Evolutionary conservation across 1,139 yeast genomes (phyloP).

Genomic region (Debaryomycetaceae sp.): DNA sequence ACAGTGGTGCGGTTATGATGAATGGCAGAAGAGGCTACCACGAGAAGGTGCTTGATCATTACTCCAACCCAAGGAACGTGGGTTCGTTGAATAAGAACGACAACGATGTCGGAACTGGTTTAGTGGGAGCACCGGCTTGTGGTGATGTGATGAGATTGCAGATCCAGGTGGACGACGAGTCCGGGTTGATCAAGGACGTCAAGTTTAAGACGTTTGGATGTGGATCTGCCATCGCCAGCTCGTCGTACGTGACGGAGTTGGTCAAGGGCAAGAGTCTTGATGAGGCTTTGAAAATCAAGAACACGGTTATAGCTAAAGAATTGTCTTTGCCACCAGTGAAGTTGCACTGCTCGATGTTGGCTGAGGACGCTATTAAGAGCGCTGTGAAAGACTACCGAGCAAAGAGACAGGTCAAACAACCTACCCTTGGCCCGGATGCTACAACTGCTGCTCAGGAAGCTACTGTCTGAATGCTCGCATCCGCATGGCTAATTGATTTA

Average conservation of each 20-base stretch:
- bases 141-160: conserved; percentile 99
- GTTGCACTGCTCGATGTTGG: conserved; percentile 96
- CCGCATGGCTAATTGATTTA: neutral
- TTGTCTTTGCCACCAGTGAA: conserved; percentile 94
- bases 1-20: conserved; percentile 1
- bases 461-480: conserved; percentile 4
- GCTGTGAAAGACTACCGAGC: conserved; percentile 93
- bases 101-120: conserved; percentile 88
- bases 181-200: conserved; percentile 91
- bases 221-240: conserved; percentile 95
- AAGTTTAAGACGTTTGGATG: conserved; percentile 98
- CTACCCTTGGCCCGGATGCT: conserved; percentile 54
- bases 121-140: conserved; percentile 98
- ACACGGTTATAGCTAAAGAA: conserved; percentile 90
- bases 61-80: conserved; percentile 94
- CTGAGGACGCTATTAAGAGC: conserved; percentile 96
- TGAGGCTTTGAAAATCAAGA: conserved; percentile 87
- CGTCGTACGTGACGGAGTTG: conserved; percentile 90
- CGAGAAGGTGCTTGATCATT: conserved; percentile 85
- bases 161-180: conserved; percentile 83
- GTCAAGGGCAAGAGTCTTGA: conserved; percentile 94
- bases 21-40: conserved; percentile 46
- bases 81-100: conserved; percentile 84
- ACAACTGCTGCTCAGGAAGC: conserved; percentile 11
- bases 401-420: conserved; percentile 50